Evolutionary conservation across 2,329 filamentous ascomycete genomes (phyloP).

Genomic region (Davidsoniella neocaledoniae): DNA sequence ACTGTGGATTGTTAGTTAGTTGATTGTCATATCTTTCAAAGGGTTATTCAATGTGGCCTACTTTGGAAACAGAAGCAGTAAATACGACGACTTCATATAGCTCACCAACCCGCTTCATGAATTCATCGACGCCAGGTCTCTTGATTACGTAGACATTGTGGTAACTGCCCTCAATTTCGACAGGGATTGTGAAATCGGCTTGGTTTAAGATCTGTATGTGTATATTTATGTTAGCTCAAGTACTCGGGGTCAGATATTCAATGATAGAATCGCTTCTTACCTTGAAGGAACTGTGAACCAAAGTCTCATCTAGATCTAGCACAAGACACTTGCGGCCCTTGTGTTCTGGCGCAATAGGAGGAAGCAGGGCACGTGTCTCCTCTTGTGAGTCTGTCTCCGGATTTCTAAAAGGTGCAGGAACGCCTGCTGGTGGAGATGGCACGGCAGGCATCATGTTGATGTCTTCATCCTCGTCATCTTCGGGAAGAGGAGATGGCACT

Average conservation of each 20-base stretch:
- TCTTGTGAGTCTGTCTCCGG: conserved; percentile 5
- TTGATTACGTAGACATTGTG: conserved; percentile 99
- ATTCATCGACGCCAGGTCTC: conserved; percentile 92
- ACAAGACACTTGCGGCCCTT: conserved; percentile 87
- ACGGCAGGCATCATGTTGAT: conserved; percentile 17
- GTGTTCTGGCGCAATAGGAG: conserved; percentile 63
- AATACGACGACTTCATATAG: conserved; percentile 98
- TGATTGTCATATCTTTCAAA: conserved; percentile 16
- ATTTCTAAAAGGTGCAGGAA: conserved; percentile 12
- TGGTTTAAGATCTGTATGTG: conserved; percentile 70
- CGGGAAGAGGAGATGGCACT: conserved; percentile 18
- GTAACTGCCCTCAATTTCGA: conserved; percentile 96
- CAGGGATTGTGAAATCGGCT: conserved; percentile 96
- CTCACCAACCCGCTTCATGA: conserved; percentile 97
- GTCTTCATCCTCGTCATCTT: conserved; percentile 17
- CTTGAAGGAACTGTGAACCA: conserved; percentile 99
- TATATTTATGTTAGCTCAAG: background rate
- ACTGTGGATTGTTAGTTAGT: conserved; percentile 33
- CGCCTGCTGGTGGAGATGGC: conserved; percentile 24
- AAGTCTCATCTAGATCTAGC: conserved; percentile 85
- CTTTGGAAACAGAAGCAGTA: conserved; percentile 95
- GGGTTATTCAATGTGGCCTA: conserved; percentile 22
- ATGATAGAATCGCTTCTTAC: conserved; percentile 28
- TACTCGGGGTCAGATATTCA: background rate
- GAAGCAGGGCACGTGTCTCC: conserved; percentile 51